Percentiles rank a stretch among this genome's conserved stretches.
Evolutionary conservation across 495 filamentous ascomycete species (phyloP).

Genomic region (Halenospora varia): DNA sequence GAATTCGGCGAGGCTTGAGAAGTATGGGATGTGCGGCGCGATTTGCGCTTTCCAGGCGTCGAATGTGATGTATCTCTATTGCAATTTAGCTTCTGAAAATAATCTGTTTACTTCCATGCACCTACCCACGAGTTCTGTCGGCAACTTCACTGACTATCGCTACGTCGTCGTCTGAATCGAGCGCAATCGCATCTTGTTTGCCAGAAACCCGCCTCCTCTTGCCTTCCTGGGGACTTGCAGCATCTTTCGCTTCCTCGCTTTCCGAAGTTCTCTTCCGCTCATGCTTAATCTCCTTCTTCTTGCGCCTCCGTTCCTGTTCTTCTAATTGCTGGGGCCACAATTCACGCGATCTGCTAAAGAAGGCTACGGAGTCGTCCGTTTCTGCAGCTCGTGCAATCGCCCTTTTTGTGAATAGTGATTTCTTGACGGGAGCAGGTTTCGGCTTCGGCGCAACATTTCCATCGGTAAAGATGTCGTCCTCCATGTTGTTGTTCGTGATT

Average conservation of each 20-base stretch:
- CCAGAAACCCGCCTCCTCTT: conserved; percentile 26
- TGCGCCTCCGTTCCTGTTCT: conserved; percentile 42
- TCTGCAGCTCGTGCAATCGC: conserved; percentile 44
- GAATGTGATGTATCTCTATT: conserved; percentile 7
- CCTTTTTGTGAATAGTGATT: conserved; percentile 65
- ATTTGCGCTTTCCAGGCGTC: conserved; percentile 14
- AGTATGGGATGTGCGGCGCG: conserved; percentile 1
- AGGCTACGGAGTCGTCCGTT: conserved; percentile 43
- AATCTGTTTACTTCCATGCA: conserved; percentile 2
- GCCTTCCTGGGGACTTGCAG: conserved; percentile 26
- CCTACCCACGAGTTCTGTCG: conserved; percentile 22
- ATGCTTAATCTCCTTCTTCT: conserved; percentile 52
- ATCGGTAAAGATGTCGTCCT: conserved; percentile 6
- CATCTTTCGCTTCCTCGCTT: conserved; percentile 41
- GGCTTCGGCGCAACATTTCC: conserved; percentile 5
- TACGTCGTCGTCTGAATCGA: too few species aligned
- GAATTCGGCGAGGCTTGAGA: conserved; percentile 4
- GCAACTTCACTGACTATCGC: too few species aligned
- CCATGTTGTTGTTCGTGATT: not conserved
- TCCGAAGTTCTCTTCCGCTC: conserved; percentile 34
- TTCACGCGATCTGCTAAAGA: conserved; percentile 66
- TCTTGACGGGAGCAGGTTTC: conserved; percentile 36
- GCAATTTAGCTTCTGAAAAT: conserved; percentile 9
- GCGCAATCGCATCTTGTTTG: conserved; percentile 12
- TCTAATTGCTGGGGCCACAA: conserved; percentile 56